Conservation (phyloP, 352 stramenopile species). For the Paralagenidium karlingii region DNA sequence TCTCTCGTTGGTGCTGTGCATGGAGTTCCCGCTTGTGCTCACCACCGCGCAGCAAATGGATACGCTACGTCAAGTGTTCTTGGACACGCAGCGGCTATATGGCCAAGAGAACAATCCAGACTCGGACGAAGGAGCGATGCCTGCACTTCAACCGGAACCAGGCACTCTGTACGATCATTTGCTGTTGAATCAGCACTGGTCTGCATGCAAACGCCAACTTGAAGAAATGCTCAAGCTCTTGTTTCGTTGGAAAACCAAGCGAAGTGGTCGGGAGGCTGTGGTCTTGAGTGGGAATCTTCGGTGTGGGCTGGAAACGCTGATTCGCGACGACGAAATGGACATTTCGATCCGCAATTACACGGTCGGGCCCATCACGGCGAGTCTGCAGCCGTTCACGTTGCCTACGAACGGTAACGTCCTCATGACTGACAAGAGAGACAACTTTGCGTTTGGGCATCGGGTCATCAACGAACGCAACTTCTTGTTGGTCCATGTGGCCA, state of each 20-base stretch:
- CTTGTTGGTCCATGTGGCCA: conserved; percentile 17
- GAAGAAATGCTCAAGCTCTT: conserved; percentile 54
- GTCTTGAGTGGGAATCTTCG: conserved; percentile 56
- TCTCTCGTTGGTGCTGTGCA: conserved; percentile 38
- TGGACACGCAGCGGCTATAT: too few species aligned
- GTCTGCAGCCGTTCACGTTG: conserved; percentile 34
- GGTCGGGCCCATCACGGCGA: conserved; percentile 43
- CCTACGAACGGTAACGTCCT: conserved; percentile 10
- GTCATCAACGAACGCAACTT: conserved; percentile 45
- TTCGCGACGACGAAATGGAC: conserved; percentile 28
- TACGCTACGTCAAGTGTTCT: conserved; percentile 22
- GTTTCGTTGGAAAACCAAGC: conserved; percentile 69
- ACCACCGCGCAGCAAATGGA: conserved; percentile 31
- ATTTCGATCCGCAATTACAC: conserved; percentile 42
- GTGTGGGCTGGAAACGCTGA: conserved; percentile 43
- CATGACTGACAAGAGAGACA: conserved; percentile 41
- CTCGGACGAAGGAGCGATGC: too few species aligned
- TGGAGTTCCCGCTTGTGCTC: conserved; percentile 55
- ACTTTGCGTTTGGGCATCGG: conserved; percentile 39
- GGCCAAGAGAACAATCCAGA: too few species aligned
- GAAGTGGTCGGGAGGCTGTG: conserved; percentile 44
- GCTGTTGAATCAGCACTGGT: conserved; percentile 42
- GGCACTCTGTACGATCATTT: conserved; percentile 49
- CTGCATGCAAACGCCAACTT: conserved; percentile 46
- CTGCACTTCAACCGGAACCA: too few species aligned